Base-by-base conservation (phyloP, 176 grass and related monocot species). In the Cocos nucifera region DNA sequence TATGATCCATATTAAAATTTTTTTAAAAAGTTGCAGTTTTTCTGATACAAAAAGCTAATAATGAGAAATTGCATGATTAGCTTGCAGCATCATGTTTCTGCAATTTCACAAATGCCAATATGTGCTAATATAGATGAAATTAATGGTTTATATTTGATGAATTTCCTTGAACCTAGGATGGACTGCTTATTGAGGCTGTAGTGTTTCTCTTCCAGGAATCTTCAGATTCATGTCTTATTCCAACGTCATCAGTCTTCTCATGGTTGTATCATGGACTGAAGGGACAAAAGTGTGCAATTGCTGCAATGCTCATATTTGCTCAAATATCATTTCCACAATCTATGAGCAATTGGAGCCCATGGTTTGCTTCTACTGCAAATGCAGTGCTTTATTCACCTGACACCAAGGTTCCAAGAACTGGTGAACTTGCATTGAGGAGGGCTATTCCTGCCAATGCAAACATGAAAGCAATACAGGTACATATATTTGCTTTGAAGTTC, bases 311-410 rank as follows among this genome's bases (percentile, higher is more conserved):
- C 15, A 73, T 97, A 55, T 71, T 82, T 53, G 22, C 78, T 24
- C 87, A 96, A 78, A 75, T 90, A 49, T 75, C 87, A 15, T 26
- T 95, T 54, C 77, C 92, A 57, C 17, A 82, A 49, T 57, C 69
- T 39, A 50, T 65, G 48, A 30, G n/a, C 58, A 52, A 29, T 56
- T 69, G 27, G 58, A 53, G 57, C 17, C 48, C 49, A 15, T 54
- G 12, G 66, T 64, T 78, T 26, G 27, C 53, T 62, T 65, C 51
- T 66, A 70, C 86, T 51, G 87, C 92, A 66, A 58, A 77, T 25
- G 92, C 92, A 29, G 76, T 91, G 28, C 80, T 91, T 19, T 97
- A 97, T 79, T 97, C 92, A 14, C 92, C 92, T 39, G 85, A 91
- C 61, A 96, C 92, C 9, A 87, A 90, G 57, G 70, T 96, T 49